Conservation (phyloP, 2,329 filamentous ascomycete species). For the Raffaelea arxii region DNA sequence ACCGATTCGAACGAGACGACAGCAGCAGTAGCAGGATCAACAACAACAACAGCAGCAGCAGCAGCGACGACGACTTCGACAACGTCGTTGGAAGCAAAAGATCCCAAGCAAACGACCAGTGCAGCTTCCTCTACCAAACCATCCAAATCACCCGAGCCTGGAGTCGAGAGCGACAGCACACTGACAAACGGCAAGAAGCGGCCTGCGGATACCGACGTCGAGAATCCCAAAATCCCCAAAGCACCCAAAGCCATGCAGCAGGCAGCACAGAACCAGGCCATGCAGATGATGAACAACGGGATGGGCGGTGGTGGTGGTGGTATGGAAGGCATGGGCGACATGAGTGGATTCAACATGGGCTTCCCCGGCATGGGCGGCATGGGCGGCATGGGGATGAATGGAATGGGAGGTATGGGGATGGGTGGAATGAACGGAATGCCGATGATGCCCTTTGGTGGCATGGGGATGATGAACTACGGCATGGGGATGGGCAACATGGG, state of each 20-base stretch:
- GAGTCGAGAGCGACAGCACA: slow-evolving; percentile 19
- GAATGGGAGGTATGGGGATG: slow-evolving; percentile 17
- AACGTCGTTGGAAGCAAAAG: background rate
- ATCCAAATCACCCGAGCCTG: slow-evolving; percentile 17
- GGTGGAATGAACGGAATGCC: slow-evolving; percentile 14
- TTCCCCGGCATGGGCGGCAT: no score
- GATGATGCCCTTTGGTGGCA: no score
- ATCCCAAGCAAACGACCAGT: no score
- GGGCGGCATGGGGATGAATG: background rate
- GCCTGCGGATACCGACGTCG: slow-evolving; percentile 61
- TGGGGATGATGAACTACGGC: slow-evolving; percentile 33
- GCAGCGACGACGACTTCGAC: background rate
- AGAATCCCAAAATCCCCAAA: slow-evolving; percentile 56
- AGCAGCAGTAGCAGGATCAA: no score
- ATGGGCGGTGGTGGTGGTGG: no score
- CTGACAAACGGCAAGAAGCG: slow-evolving; percentile 58
- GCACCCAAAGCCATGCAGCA: slow-evolving; percentile 55
- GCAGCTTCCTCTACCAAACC: slow-evolving; percentile 14
- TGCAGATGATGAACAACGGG: slow-evolving; percentile 33
- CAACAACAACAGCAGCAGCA: no score
- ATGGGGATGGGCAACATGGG: slow-evolving; percentile 23
- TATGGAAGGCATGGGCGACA: background rate
- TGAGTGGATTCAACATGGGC: no score
- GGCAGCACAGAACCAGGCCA: slow-evolving; percentile 37
- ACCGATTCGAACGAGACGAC: no score